A percentile compares a stretch with the other conserved stretches of the same genome.
These are phyloP conservation scores for Zelopaecilomyces penicillatus DNA, from an alignment of 2,329 filamentous ascomycete species.

Conservation along the genomic window DNA sequence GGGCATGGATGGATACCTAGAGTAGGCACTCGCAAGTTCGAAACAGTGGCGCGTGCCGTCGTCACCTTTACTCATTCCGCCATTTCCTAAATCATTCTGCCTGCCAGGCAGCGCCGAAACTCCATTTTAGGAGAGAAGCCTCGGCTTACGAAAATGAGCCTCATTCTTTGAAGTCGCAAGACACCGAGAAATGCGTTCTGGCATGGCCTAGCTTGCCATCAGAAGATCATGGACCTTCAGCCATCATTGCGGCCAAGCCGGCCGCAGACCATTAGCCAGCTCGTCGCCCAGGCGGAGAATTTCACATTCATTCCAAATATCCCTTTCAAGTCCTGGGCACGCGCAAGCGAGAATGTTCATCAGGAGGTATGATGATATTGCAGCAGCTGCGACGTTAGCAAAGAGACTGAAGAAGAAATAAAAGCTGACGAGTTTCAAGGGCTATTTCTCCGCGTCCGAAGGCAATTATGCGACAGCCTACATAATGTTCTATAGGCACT, in stretches of 20 bases:
- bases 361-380: slow-evolving; percentile 55
- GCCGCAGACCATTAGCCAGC: slow-evolving; percentile 66
- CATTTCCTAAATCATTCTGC: slow-evolving; percentile 2
- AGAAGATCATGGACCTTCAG: slow-evolving; percentile 19
- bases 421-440: slow-evolving; percentile 43
- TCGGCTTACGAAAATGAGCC: slow-evolving; percentile 8
- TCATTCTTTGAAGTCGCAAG: slow-evolving; percentile 2
- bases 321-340: slow-evolving; percentile 70
- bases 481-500: slow-evolving; percentile 83
- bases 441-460: slow-evolving; percentile 75
- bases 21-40: too few species aligned
- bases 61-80: slow-evolving; percentile 1
- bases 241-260: slow-evolving; percentile 28
- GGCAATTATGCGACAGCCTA: slow-evolving; percentile 84
- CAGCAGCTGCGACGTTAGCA: background rate
- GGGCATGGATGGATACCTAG: too few species aligned
- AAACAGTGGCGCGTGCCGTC: background rate
- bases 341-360: slow-evolving; percentile 69
- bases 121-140: background rate
- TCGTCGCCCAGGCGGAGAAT: slow-evolving; percentile 64
- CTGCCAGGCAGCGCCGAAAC: slow-evolving; percentile 5
- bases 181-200: slow-evolving; percentile 4
- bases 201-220: background rate
- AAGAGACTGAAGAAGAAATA: background rate
- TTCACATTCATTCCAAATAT: slow-evolving; percentile 76